A percentile compares a stretch with the other conserved stretches of the same genome.
These are phyloP conservation scores for thale cress (Arabidopsis thaliana) DNA, from an alignment of 345 rosid genomes.

Conservation along the genomic window DNA sequence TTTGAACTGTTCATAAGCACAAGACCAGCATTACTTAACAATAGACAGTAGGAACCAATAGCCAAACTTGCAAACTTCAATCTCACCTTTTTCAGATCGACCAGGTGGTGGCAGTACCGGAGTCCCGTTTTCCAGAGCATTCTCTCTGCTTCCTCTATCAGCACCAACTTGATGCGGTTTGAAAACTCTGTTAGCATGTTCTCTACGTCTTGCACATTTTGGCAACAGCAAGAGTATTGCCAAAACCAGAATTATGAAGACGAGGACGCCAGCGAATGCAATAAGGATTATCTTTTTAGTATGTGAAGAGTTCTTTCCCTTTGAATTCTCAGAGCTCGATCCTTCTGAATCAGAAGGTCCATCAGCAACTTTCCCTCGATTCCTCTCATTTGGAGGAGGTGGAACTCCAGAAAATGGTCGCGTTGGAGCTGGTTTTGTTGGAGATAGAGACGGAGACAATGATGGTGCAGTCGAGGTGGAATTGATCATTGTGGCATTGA, in stretches of 20 bases:
- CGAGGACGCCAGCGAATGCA: slow-evolving; percentile 68
- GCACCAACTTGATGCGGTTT: slow-evolving; percentile 76
- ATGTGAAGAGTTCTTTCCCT: slow-evolving; percentile 47
- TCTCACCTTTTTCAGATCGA: slow-evolving; percentile 70
- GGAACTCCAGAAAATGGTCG: slow-evolving; percentile 48
- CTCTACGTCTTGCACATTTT: slow-evolving; percentile 59
- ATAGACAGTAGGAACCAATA: neutral
- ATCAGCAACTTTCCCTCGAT: slow-evolving; percentile 60
- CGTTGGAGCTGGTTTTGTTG: slow-evolving; percentile 51
- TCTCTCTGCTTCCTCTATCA: slow-evolving; percentile 69
- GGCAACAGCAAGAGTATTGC: slow-evolving; percentile 65
- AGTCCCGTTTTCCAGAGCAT: slow-evolving; percentile 53
- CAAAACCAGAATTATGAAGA: slow-evolving; percentile 61
- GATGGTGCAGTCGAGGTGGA: slow-evolving; percentile 54
- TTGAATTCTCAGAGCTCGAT: slow-evolving; percentile 48
- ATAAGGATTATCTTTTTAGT: slow-evolving; percentile 73
- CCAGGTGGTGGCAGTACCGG: slow-evolving; percentile 51
- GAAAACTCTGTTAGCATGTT: slow-evolving; percentile 53
- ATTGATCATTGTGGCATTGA: slow-evolving; percentile 52
- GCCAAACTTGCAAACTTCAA: slow-evolving; percentile 19
- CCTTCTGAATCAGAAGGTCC: slow-evolving; percentile 64
- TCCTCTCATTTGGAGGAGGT: slow-evolving; percentile 51
- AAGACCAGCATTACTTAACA: slow-evolving; percentile 11
- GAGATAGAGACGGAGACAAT: slow-evolving; percentile 56
- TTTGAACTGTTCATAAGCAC: slow-evolving; percentile 57